A percentile compares a stretch with the other conserved stretches of the same genome.
Evolutionary conservation across 202 grass and related monocot species (phyloP).

Genomic region (Brachypodium distachyon): DNA sequence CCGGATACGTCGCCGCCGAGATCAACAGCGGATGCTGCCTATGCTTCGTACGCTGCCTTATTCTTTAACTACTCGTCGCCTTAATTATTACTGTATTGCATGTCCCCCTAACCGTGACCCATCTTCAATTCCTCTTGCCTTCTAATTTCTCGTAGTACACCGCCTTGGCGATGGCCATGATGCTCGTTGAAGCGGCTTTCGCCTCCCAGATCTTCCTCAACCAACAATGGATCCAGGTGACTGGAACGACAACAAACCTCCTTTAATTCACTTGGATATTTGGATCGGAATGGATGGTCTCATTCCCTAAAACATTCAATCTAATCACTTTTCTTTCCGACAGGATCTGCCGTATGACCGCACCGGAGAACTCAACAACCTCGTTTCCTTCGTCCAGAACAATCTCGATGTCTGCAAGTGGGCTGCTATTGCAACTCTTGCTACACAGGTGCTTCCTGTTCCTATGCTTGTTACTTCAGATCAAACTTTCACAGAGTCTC

Average conservation of each 20-base stretch:
- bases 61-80: too few species aligned
- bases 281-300: not conserved
- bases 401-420: slow-evolving; percentile 73
- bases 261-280: not conserved
- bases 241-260: not conserved
- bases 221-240: slow-evolving; percentile 65
- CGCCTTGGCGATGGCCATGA: slow-evolving; percentile 32
- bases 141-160: too few species aligned
- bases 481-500: not conserved
- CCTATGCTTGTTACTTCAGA: not conserved
- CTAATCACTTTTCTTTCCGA: not conserved
- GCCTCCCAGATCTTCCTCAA: slow-evolving; percentile 44
- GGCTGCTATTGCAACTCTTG: slow-evolving; percentile 40
- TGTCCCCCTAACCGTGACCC: too few species aligned
- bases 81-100: too few species aligned
- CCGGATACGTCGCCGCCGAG: slow-evolving; percentile 59
- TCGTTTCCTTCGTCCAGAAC: slow-evolving; percentile 54
- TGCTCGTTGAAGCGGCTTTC: slow-evolving; percentile 54
- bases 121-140: too few species aligned
- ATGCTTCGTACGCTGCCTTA: slow-evolving; percentile 77
- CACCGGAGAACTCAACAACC: slow-evolving; percentile 62
- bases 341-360: slow-evolving; percentile 79
- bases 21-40: slow-evolving; percentile 65
- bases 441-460: slow-evolving; percentile 41
- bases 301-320: not conserved